Conservation (phyloP, 306 rosid genomes). For the Rosa multiflora region DNA sequence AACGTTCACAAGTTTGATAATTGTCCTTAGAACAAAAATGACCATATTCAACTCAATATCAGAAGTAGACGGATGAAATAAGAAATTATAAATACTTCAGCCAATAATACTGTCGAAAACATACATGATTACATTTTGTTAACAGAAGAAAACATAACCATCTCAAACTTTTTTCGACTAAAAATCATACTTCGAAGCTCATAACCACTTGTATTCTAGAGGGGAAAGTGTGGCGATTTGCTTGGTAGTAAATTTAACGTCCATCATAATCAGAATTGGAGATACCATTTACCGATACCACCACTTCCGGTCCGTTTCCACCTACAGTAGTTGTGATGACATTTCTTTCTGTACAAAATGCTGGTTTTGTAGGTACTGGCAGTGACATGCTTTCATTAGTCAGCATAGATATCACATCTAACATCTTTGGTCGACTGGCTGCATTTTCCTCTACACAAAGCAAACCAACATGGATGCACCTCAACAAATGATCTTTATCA, state of each 20-base stretch:
- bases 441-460: slow-evolving; percentile 18
- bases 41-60: too few species aligned
- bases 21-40: too few species aligned
- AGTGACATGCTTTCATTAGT: slow-evolving; percentile 9
- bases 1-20: too few species aligned
- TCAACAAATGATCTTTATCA: background rate
- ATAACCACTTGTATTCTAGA: too few species aligned
- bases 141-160: too few species aligned
- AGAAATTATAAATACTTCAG: too few species aligned
- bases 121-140: too few species aligned
- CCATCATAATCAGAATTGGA: slow-evolving; percentile 15
- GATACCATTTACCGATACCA: background rate
- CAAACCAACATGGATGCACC: slow-evolving; percentile 21
- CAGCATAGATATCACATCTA: slow-evolving; percentile 18
- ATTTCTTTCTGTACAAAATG: background rate
- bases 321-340: background rate
- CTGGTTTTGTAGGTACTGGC: slow-evolving; percentile 15
- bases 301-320: background rate
- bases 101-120: too few species aligned
- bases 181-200: too few species aligned
- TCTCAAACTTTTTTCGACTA: too few species aligned
- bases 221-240: background rate
- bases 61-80: too few species aligned
- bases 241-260: background rate
- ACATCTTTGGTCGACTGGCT: slow-evolving; percentile 16